These are phyloP conservation scores for Punica granatum DNA, from an alignment of 345 rosid genomes.

Conservation along the genomic window DNA sequence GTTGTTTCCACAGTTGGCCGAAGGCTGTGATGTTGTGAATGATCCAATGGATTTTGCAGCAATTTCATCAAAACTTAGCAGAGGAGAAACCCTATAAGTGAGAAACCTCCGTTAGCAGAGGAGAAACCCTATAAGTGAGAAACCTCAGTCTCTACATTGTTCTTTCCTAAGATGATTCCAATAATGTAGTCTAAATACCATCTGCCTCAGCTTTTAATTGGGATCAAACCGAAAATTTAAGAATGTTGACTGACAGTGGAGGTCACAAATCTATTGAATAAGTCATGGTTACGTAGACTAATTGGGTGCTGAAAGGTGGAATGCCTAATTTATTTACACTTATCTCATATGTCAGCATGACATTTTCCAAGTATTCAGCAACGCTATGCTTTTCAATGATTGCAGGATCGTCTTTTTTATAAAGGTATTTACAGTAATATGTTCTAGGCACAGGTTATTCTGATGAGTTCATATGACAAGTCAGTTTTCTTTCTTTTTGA, in stretches of 20 bases:
- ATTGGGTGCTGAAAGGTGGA: background rate
- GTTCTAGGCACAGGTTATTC: background rate
- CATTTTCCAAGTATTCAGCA: conserved; percentile 5
- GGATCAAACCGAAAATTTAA: background rate
- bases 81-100: conserved; percentile 18
- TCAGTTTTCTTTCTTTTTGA: background rate
- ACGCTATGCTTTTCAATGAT: conserved; percentile 1
- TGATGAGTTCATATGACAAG: background rate
- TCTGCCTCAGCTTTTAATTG: background rate
- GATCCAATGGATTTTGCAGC: conserved; percentile 34
- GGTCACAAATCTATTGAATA: background rate
- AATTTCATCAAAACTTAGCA: conserved; percentile 20
- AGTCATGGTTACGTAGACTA: background rate
- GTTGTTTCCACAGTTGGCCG: conserved; percentile 22
- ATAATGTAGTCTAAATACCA: background rate
- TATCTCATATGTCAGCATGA: conserved; percentile 4
- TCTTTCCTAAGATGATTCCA: too few relatives aligned
- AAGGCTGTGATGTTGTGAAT: conserved; percentile 19
- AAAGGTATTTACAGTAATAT: background rate
- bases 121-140: too few relatives aligned
- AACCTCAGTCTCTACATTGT: too few relatives aligned
- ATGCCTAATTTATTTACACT: background rate
- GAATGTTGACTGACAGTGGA: background rate
- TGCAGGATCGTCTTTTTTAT: background rate
- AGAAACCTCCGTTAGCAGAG: too few relatives aligned